Conservation (phyloP, 139 green algal genomes). For the Gonium pectorale region DNA sequence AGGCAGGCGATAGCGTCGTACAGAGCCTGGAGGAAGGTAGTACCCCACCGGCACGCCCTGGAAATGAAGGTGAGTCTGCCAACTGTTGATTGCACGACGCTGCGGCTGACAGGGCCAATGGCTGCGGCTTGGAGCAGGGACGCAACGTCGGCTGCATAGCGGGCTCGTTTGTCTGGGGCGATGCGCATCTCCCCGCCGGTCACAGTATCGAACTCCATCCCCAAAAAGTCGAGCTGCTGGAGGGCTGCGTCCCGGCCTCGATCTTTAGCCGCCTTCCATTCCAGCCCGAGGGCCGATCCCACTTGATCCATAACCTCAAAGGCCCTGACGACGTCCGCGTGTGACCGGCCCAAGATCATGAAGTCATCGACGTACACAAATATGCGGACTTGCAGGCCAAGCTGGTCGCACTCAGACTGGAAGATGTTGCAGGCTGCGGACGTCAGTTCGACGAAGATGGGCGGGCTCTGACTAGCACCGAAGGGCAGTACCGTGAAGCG, state of each 20-base stretch:
- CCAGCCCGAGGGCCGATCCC: neutral
- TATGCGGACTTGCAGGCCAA: slow-evolving; percentile 47
- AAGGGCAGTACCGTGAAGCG: slow-evolving; percentile 32
- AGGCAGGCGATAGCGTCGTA: neutral
- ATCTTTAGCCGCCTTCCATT: slow-evolving; percentile 10
- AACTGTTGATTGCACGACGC: neutral
- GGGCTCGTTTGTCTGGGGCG: neutral
- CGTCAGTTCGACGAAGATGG: slow-evolving; percentile 21
- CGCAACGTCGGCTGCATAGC: neutral
- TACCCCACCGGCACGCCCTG: slow-evolving; percentile 30
- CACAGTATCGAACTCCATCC: slow-evolving; percentile 2
- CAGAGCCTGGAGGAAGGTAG: slow-evolving; percentile 10
- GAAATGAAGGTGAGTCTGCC: slow-evolving; percentile 16
- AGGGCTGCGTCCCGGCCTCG: neutral
- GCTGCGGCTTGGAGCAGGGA: neutral
- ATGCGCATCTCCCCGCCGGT: neutral
- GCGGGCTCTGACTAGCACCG: slow-evolving; percentile 35
- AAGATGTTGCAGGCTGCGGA: slow-evolving; percentile 12
- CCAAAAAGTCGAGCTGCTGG: slow-evolving; percentile 24
- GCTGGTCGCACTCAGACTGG: slow-evolving; percentile 38
- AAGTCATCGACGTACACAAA: slow-evolving; percentile 11
- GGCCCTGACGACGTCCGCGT: neutral
- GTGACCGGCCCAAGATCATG: neutral
- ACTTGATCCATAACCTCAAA: slow-evolving; percentile 8
- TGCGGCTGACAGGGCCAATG: neutral